A percentile compares a stretch with the other conserved stretches of the same genome.
phyloP scores from a whole-genome alignment of 768 basidiomycete species.

The Hygrophorus pudorinus region DNA sequence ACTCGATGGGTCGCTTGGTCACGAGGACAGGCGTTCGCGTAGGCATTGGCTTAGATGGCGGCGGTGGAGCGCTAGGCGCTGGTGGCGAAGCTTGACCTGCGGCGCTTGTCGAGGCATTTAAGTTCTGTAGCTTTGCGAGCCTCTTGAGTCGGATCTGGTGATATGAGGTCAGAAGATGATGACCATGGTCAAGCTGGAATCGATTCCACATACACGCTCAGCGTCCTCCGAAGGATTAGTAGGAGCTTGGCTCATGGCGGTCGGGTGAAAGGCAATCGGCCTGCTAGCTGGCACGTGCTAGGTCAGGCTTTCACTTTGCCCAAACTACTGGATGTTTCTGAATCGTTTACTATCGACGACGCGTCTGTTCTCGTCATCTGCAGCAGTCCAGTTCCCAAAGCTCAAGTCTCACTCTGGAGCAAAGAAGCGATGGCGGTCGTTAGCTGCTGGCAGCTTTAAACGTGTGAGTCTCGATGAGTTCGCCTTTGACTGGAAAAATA shows the following conservation, averaged over 20 bases:
- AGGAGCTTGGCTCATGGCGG: constrained; percentile 4
- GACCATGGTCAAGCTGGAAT: background rate
- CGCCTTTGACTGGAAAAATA: background rate
- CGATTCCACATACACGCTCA: constrained; percentile 47
- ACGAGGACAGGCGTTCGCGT: constrained; percentile 12
- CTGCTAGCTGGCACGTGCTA: too few species aligned
- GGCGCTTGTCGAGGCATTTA: constrained; percentile 22
- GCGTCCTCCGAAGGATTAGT: constrained; percentile 66
- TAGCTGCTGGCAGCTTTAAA: constrained; percentile 65
- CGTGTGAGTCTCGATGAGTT: constrained; percentile 37
- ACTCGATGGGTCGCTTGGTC: constrained; percentile 19
- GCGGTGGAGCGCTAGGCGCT: constrained; percentile 17
- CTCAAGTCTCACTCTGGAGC: constrained; percentile 73
- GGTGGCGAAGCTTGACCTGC: constrained; percentile 21
- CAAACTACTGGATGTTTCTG: background rate
- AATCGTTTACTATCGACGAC: constrained; percentile 12
- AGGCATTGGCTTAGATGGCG: constrained; percentile 17
- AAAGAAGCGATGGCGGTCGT: constrained; percentile 71
- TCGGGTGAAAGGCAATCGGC: background rate
- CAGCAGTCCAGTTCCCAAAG: constrained; percentile 51
- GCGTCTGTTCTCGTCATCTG: constrained; percentile 53
- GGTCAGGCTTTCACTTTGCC: too few species aligned
- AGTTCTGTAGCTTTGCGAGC: constrained; percentile 67
- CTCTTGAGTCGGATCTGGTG: constrained; percentile 84
- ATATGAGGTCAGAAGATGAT: constrained; percentile 6